These are phyloP conservation scores for Chytridium lagenaria DNA, from an alignment of 371 early-diverging fungal species.

Conservation along the genomic window DNA sequence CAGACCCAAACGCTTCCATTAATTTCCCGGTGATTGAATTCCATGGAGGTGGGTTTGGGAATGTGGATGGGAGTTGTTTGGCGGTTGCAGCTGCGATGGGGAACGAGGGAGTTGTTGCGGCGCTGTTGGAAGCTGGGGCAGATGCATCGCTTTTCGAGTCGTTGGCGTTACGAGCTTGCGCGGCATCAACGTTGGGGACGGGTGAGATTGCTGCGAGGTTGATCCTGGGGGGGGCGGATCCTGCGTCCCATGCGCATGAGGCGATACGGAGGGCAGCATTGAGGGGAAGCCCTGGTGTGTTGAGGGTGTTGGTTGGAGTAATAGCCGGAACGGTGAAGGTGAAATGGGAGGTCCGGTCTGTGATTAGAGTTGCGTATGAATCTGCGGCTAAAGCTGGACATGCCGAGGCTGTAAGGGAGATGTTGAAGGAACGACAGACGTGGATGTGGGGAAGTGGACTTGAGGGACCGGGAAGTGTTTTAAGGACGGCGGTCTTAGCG, in stretches of 20 bases:
- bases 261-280: conserved; percentile 20
- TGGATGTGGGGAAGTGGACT: conserved; percentile 13
- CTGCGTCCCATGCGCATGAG: conserved; percentile 18
- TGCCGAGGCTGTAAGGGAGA: conserved; percentile 5
- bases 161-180: not conserved
- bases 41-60: not conserved
- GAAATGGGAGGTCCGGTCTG: conserved; percentile 1
- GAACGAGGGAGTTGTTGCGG: conserved; percentile 10
- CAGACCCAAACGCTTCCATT: not conserved
- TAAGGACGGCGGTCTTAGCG: conserved; percentile 23
- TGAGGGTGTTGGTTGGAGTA: conserved; percentile 15
- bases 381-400: conserved; percentile 23
- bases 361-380: conserved; percentile 23
- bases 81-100: conserved; percentile 20
- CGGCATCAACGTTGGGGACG: not conserved
- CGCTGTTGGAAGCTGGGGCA: conserved; percentile 19
- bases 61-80: conserved; percentile 10
- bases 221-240: conserved; percentile 25
- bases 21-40: not conserved
- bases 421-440: conserved; percentile 21
- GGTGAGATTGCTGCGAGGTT: conserved; percentile 12
- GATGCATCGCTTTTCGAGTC: conserved; percentile 5
- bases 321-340: not conserved
- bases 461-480: not conserved
- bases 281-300: conserved; percentile 4